phyloP scores from a whole-genome alignment of 2,329 filamentous ascomycete species.

The Teratosphaeria pseudoeucalypti region DNA sequence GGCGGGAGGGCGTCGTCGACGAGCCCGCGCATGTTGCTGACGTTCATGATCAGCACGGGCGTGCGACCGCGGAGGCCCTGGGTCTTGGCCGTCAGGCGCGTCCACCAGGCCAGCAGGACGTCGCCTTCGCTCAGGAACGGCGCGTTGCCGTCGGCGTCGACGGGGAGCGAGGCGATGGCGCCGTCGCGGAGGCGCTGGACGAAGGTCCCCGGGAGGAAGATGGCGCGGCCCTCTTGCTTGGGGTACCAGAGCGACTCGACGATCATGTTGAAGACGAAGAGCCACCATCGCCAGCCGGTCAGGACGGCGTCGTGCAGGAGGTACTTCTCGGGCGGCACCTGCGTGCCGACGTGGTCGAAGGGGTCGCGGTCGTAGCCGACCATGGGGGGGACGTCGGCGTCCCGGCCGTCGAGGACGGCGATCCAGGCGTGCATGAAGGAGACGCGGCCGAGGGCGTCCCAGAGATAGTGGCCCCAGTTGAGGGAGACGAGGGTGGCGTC shows the following conservation, averaged over 20 bases:
- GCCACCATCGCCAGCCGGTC: constrained; percentile 1
- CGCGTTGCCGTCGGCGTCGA: background rate
- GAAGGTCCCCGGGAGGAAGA: background rate
- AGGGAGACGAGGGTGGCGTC: constrained; percentile 19
- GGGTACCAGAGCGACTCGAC: constrained; percentile 1
- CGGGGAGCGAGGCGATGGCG: background rate
- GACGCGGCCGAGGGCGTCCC: constrained; percentile 15
- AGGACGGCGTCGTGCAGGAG: constrained; percentile 7
- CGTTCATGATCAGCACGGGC: constrained; percentile 17
- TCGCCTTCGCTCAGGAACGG: constrained; percentile 18
- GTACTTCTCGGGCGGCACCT: constrained; percentile 8
- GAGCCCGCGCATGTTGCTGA: constrained; percentile 18
- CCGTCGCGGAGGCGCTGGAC: background rate
- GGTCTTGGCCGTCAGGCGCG: constrained; percentile 4
- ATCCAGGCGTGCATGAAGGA: constrained; percentile 15
- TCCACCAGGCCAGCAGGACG: constrained; percentile 16
- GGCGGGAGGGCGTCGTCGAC: constrained; percentile 3
- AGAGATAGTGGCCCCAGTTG: constrained; percentile 16
- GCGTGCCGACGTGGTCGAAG: constrained; percentile 10
- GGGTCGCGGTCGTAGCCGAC: constrained; percentile 16
- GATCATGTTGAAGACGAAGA: constrained; percentile 7
- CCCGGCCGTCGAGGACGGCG: constrained; percentile 16
- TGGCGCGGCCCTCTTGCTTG: background rate
- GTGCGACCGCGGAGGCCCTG: constrained; percentile 5
- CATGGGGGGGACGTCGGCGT: constrained; percentile 9